Conservation (phyloP, 768 basidiomycete genomes). For the Naganishia onofrii region DNA sequence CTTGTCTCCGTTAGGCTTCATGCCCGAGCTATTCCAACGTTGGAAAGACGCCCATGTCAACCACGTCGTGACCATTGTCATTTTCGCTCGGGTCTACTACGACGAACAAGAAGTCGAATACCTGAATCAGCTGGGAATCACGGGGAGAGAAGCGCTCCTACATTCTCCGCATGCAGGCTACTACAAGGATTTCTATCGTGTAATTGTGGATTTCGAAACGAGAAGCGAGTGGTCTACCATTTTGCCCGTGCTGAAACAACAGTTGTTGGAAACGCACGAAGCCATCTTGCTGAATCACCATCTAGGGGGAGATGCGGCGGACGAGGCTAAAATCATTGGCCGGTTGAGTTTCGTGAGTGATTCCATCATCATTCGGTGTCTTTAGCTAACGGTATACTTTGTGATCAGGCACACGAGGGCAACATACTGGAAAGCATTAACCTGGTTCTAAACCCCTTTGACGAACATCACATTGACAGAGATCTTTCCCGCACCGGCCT, state of each 20-base stretch:
- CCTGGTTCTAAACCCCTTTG: conserved; percentile 83
- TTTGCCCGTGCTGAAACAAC: conserved; percentile 72
- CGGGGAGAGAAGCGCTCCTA: conserved; percentile 26
- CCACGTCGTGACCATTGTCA: conserved; percentile 88
- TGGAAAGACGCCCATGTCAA: conserved; percentile 84
- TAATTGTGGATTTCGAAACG: conserved; percentile 88
- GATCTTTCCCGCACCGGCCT: conserved; percentile 85
- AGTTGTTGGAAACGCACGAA: conserved; percentile 76
- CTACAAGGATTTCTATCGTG: conserved; percentile 96
- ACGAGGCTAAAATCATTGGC: conserved; percentile 47
- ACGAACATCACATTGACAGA: conserved; percentile 92
- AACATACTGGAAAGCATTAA: conserved; percentile 94
- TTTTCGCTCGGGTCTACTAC: conserved; percentile 78
- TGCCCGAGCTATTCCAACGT: conserved; percentile 78
- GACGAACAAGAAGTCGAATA: conserved; percentile 44
- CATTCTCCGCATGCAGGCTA: conserved; percentile 53
- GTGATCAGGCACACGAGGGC: conserved; percentile 74
- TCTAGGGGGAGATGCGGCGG: conserved; percentile 56
- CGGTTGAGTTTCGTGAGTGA: conserved; percentile 50
- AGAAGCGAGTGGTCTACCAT: conserved; percentile 83
- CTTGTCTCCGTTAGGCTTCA: conserved; percentile 59
- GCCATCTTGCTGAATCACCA: conserved; percentile 88
- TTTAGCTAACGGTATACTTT: conserved; percentile 43
- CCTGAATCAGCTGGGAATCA: conserved; percentile 32
- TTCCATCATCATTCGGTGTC: not conserved